A percentile compares a stretch with the other conserved stretches of the same genome.
phyloP scores from a whole-genome alignment of 2,329 filamentous ascomycete genomes.

The Botryotinia calthae region DNA sequence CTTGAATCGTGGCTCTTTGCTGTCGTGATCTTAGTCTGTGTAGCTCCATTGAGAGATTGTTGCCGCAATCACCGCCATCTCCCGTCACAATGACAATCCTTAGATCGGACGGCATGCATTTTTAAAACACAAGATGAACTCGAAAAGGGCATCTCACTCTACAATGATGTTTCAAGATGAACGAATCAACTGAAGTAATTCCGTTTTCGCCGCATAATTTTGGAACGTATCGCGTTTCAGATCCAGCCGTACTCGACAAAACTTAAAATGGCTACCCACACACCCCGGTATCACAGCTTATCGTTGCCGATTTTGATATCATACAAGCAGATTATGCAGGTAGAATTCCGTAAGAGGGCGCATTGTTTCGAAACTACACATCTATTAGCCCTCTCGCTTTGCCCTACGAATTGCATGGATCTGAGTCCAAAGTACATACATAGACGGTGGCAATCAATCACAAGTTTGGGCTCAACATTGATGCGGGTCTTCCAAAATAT shows the following conservation, averaged over 20 bases:
- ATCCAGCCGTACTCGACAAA: background rate
- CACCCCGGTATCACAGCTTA: background rate
- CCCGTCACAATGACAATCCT: background rate
- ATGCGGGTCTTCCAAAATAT: background rate
- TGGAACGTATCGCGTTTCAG: conserved; percentile 2
- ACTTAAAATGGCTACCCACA: background rate
- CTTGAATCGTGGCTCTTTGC: background rate
- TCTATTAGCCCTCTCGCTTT: conserved; percentile 21
- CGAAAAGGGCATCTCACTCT: background rate
- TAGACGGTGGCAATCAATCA: background rate
- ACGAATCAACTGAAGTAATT: background rate
- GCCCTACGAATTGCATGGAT: conserved; percentile 17
- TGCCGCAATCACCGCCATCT: background rate
- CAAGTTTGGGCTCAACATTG: background rate
- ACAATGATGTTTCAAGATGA: background rate
- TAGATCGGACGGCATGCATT: background rate
- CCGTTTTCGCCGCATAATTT: background rate
- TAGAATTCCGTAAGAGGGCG: conserved; percentile 13
- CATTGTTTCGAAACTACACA: conserved; percentile 21
- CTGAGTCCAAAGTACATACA: background rate
- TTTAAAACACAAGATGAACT: background rate
- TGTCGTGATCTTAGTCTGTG: background rate
- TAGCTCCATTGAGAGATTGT: background rate
- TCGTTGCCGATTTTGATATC: background rate
- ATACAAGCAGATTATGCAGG: background rate